Evolutionary conservation across 352 stramenopile genomes (phyloP).

Genomic region (Elongisporangium undulatum): DNA sequence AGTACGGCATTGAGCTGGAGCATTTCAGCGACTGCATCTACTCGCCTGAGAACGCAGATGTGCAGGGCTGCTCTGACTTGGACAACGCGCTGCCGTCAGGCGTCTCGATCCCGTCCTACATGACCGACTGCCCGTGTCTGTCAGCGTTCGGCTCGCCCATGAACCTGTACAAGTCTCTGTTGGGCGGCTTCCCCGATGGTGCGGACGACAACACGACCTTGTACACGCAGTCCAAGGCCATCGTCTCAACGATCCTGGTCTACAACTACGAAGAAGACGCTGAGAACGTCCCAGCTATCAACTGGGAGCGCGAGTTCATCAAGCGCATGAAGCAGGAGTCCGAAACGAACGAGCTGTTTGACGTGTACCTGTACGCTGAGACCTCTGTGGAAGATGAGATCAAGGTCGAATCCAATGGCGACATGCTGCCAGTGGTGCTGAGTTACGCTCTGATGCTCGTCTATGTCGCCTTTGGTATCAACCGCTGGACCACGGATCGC

Average conservation of each 20-base stretch:
- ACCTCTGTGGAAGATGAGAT: slow-evolving; percentile 62
- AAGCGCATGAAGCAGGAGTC: slow-evolving; percentile 42
- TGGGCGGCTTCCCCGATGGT: slow-evolving; percentile 42
- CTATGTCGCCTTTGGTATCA: slow-evolving; percentile 64
- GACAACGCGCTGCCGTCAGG: slow-evolving; percentile 23
- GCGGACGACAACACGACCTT: slow-evolving; percentile 46
- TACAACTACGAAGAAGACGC: slow-evolving; percentile 58
- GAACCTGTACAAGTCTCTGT: slow-evolving; percentile 67
- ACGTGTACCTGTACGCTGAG: slow-evolving; percentile 54
- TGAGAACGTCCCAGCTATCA: slow-evolving; percentile 37
- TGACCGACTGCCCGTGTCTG: slow-evolving; percentile 61
- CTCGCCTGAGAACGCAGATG: slow-evolving; percentile 45
- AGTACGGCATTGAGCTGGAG: slow-evolving; percentile 37
- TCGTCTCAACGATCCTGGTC: slow-evolving; percentile 51
- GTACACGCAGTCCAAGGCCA: slow-evolving; percentile 38
- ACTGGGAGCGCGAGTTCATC: slow-evolving; percentile 61
- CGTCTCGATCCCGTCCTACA: slow-evolving; percentile 40
- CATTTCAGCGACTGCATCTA: slow-evolving; percentile 63
- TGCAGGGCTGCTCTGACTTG: slow-evolving; percentile 37
- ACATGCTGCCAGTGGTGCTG: slow-evolving; percentile 40
- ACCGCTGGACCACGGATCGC: slow-evolving; percentile 41
- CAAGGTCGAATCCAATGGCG: slow-evolving; percentile 39
- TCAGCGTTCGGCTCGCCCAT: slow-evolving; percentile 58
- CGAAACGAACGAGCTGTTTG: slow-evolving; percentile 34
- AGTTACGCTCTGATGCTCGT: slow-evolving; percentile 67